Conservation (phyloP, 306 rosid species). For the Quercus ilex region DNA sequence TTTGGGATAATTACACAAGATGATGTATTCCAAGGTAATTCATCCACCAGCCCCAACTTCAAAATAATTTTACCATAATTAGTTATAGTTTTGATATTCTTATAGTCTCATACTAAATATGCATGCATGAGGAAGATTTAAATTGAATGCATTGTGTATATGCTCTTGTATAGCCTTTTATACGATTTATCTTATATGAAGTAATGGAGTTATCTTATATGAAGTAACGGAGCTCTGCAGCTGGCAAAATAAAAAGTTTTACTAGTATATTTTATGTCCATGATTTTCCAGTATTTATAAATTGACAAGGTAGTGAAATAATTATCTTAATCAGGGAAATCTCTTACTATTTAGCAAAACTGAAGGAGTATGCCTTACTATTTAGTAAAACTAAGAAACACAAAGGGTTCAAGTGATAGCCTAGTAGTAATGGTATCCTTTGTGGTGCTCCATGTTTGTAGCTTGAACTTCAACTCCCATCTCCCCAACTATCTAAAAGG, state of each 20-base stretch:
- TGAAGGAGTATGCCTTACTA: neutral
- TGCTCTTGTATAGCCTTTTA: neutral
- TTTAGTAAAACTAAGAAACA: no score
- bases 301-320: neutral
- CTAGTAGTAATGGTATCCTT: no score
- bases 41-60: slow-evolving; percentile 3
- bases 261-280: neutral
- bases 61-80: slow-evolving; percentile 8
- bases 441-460: no score
- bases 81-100: slow-evolving; percentile 3
- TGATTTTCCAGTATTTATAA: neutral
- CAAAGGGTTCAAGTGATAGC: no score
- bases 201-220: neutral
- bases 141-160: neutral
- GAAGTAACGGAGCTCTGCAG: neutral
- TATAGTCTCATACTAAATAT: neutral
- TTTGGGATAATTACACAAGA: slow-evolving; percentile 74
- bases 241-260: neutral
- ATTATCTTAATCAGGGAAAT: neutral
- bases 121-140: neutral
- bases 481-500: no score
- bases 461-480: no score
- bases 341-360: neutral
- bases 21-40: slow-evolving; percentile 59
- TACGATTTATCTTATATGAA: neutral